Base-by-base conservation (phyloP, 1,284 basidiomycete genomes). In the Ustilago bromivora region DNA sequence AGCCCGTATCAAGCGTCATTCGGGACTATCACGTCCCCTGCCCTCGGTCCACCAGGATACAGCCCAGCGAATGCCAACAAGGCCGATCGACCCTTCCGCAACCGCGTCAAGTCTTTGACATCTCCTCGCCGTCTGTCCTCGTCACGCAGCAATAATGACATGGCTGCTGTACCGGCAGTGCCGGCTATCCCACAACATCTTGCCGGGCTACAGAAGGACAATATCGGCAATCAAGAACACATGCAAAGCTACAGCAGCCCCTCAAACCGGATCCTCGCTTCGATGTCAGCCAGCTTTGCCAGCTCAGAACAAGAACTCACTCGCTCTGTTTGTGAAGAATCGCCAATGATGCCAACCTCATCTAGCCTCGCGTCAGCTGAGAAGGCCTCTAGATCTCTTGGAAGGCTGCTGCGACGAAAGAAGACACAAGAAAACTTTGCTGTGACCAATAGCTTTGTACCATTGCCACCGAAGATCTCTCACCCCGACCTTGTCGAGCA, bases 21-120 rank as follows among this genome's bases (percentile, higher is more conserved):
- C 10, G 35, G 49, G 8, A 46, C 52, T 32, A 28, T 34, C 8
- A 52, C 55, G 19, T 61, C 66, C 13, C 57, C 60, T n/a, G 31
- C 60, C 6, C 52, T 41, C 7, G 51, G 38, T 31, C 36, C 43
- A 54, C 19, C 53, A 5, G 47, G 47, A 4, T 43, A 34, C 28
- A 4, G 52, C 12, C 11, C 54, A 1, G 4, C 35, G 1, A 51
- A 19, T 13, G 36, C 34, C 6, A 70, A 71, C 38, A 67, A 57
- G 54, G 36, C 43, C 2, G 69, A 76, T 4, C 57, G 59, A 28
- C 57, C 56, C 1, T 67, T 66, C 47, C 57, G 72, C 6, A 32
- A 15, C n/a, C 60, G 72, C 8, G 67, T 71, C 60, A 75, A 67
- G n/a, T 75, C 72, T 1, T 61, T 75, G 35, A 68, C 72, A 10